A percentile compares a stretch with the other conserved stretches of the same genome.
Evolutionary conservation across 2,329 filamentous ascomycete genomes (phyloP).

Genomic region (Alternaria conjuncta): DNA sequence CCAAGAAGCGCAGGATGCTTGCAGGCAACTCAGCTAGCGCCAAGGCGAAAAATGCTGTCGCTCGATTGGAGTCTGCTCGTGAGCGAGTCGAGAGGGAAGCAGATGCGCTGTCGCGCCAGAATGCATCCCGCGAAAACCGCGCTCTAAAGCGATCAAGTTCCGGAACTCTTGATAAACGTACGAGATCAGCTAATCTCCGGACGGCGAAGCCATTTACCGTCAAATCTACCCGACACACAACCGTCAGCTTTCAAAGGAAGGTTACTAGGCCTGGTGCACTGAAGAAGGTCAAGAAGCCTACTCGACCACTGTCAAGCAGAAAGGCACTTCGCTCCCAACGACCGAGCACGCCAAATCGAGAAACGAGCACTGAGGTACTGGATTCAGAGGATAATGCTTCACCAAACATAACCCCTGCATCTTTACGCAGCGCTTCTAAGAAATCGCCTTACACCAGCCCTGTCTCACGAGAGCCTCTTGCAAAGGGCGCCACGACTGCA

Average conservation of each 20-base stretch:
- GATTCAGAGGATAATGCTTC: constrained; percentile 33
- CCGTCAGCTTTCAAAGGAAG: constrained; percentile 32
- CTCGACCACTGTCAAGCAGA: constrained; percentile 17
- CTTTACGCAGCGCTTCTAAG: constrained; percentile 41
- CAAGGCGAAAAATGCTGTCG: constrained; percentile 35
- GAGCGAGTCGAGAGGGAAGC: constrained; percentile 36
- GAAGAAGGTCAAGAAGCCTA: constrained; percentile 29
- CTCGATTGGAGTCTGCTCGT: constrained; percentile 26
- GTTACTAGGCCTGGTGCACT: constrained; percentile 28
- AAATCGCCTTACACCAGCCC: constrained; percentile 12
- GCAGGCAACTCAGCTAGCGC: constrained; percentile 22
- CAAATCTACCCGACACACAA: constrained; percentile 29
- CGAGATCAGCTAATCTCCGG: constrained; percentile 12
- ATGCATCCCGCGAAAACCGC: constrained; percentile 41
- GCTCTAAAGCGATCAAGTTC: constrained; percentile 36
- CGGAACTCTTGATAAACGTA: constrained; percentile 16
- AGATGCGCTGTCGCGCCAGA: constrained; percentile 36
- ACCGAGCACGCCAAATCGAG: constrained; percentile 25
- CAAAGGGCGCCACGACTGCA: not conserved
- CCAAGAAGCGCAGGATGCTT: constrained; percentile 41
- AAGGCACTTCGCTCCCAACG: constrained; percentile 22
- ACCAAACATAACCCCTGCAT: constrained; percentile 46
- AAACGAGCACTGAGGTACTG: constrained; percentile 4
- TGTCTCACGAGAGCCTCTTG: not conserved
- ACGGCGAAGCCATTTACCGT: constrained; percentile 16